Evolutionary conservation across 108 stramenopile genomes (phyloP).

Genomic region (Bacterosira constricta): DNA sequence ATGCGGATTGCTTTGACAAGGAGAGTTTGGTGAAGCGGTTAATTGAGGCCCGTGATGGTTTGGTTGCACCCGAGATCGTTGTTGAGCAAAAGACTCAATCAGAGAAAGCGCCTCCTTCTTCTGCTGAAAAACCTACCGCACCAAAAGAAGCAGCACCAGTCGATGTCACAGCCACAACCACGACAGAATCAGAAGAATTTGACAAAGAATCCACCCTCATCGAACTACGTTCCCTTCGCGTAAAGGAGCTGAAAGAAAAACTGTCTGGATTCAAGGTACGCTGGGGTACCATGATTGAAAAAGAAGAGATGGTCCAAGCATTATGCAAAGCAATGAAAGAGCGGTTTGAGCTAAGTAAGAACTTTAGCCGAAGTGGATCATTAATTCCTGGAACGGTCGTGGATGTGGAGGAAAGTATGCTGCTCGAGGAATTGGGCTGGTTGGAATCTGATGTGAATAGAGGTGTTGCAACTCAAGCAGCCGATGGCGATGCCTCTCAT

Average conservation of each 20-base stretch:
- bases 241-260: slow-evolving; percentile 60
- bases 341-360: slow-evolving; percentile 13
- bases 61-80: no score
- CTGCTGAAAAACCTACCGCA: slow-evolving; percentile 1
- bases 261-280: slow-evolving; percentile 67
- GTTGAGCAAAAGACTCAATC: no score
- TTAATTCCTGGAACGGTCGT: slow-evolving; percentile 60
- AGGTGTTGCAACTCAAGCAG: neutral
- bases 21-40: slow-evolving; percentile 63
- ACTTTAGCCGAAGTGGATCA: slow-evolving; percentile 65
- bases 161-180: neutral
- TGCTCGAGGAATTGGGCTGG: slow-evolving; percentile 62
- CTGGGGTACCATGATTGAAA: slow-evolving; percentile 74
- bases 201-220: slow-evolving; percentile 45
- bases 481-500: slow-evolving; percentile 4
- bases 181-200: slow-evolving; percentile 19
- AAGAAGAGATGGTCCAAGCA: slow-evolving; percentile 80
- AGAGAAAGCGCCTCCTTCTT: no score
- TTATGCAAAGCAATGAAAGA: slow-evolving; percentile 58
- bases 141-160: neutral
- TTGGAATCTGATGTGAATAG: slow-evolving; percentile 14
- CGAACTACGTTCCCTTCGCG: slow-evolving; percentile 58
- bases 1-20: slow-evolving; percentile 73
- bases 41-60: slow-evolving; percentile 48
- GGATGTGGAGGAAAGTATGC: slow-evolving; percentile 56